Conservation (phyloP, 441 rosid genomes). For the Syzygium malaccense region DNA sequence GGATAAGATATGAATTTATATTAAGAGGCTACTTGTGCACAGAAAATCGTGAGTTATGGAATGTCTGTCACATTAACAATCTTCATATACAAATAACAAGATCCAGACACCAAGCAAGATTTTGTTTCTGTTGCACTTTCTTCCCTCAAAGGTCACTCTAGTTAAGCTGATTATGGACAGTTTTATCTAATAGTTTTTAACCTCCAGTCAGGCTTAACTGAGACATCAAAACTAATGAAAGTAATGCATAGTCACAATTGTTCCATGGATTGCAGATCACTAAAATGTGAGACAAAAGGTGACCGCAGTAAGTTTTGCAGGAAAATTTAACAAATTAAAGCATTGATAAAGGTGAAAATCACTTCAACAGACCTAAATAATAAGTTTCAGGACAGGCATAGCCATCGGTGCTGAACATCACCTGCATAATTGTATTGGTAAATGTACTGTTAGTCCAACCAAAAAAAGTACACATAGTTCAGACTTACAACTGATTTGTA, state of each 20-base stretch:
- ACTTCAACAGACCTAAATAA: slow-evolving; percentile 63
- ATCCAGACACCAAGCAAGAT: not conserved
- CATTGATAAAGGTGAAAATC: not conserved
- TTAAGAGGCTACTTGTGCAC: not conserved
- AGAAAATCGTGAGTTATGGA: not conserved
- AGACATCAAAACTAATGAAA: not conserved
- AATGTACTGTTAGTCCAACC: not conserved
- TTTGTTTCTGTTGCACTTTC: not conserved
- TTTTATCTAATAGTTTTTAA: not conserved
- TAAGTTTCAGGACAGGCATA: slow-evolving; percentile 86
- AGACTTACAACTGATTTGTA: not conserved
- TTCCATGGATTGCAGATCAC: not conserved
- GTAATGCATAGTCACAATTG: not conserved
- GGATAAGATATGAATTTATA: not conserved
- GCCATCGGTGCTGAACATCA: slow-evolving; percentile 98
- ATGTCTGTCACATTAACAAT: not conserved
- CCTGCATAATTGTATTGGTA: slow-evolving; percentile 42
- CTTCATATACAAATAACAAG: not conserved
- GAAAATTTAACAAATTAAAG: not conserved
- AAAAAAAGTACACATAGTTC: not conserved
- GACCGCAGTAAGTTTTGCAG: not conserved
- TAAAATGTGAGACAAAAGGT: not conserved
- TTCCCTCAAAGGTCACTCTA: not conserved
- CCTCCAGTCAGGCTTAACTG: not conserved
- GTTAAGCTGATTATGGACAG: not conserved